phyloP scores from a whole-genome alignment of 225 moss, liverwort and hornwort species.

The Climacium dendroides region DNA sequence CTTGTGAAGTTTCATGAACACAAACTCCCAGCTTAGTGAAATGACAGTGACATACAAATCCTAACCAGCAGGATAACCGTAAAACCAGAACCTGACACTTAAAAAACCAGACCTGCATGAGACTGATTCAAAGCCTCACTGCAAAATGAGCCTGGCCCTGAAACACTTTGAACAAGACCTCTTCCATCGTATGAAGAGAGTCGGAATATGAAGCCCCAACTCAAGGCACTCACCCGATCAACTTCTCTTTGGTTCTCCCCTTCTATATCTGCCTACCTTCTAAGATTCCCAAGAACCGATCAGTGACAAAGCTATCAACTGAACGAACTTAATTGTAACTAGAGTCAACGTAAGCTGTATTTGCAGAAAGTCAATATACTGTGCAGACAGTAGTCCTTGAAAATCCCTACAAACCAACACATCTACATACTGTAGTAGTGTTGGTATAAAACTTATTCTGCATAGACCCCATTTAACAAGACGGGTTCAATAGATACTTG shows the following conservation, averaged over 20 bases:
- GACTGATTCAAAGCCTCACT: not conserved
- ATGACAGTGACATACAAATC: not conserved
- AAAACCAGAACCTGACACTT: not conserved
- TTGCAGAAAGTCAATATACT: slow-evolving; percentile 5
- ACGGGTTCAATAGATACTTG: not conserved
- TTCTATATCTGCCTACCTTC: not conserved
- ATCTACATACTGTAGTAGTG: not conserved
- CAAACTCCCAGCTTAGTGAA: not conserved
- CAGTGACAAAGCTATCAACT: not conserved
- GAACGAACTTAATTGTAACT: not conserved
- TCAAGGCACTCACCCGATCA: not conserved
- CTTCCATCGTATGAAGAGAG: not conserved
- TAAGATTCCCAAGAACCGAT: not conserved
- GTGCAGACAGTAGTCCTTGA: not conserved
- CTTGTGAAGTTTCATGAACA: not conserved
- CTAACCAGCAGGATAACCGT: not conserved
- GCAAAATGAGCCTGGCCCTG: not conserved
- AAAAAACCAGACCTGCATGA: not conserved
- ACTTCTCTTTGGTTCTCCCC: not conserved
- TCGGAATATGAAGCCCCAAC: not conserved
- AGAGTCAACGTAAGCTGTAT: not conserved
- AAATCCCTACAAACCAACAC: not conserved
- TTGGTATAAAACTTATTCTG: not conserved
- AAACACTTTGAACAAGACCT: not conserved
- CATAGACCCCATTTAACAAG: not conserved